A percentile compares a stretch with the other conserved stretches of the same genome.
phyloP scores from a whole-genome alignment of 345 rosid genomes.

The Turnera subulata region DNA sequence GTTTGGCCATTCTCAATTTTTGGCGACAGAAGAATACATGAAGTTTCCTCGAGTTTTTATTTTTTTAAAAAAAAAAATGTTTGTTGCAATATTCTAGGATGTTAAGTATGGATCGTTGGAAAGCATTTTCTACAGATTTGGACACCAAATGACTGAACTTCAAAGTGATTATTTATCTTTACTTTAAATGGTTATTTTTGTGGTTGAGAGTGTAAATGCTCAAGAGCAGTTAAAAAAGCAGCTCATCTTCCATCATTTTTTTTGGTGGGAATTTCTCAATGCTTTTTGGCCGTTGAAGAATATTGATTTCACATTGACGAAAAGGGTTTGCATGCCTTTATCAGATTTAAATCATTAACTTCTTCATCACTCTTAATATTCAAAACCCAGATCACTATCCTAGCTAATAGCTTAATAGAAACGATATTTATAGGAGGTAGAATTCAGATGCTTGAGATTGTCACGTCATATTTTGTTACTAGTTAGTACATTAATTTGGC shows the following conservation, averaged over 20 bases:
- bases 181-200: too few species aligned
- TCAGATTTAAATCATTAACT: neutral
- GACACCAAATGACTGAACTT: too few species aligned
- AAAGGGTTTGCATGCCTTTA: neutral
- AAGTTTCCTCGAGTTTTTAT: slow-evolving; percentile 14
- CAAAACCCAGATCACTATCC: neutral
- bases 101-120: too few species aligned
- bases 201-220: slow-evolving; percentile 5
- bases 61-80: too few species aligned
- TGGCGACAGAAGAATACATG: neutral
- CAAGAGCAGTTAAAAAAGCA: neutral
- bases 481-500: neutral
- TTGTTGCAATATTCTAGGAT: too few species aligned
- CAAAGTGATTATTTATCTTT: too few species aligned
- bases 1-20: slow-evolving; percentile 7
- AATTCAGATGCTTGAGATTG: slow-evolving; percentile 16
- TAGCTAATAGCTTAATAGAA: neutral
- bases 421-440: neutral
- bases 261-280: neutral
- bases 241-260: too few species aligned
- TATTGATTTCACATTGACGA: neutral
- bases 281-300: slow-evolving; percentile 1
- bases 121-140: too few species aligned
- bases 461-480: slow-evolving; percentile 20
- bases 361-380: neutral